Evolutionary conservation across 2,329 filamentous ascomycete genomes (phyloP), one percentile per base, ranked within the genome.

Genomic region (Phyllosticta citriasiana): DNA sequence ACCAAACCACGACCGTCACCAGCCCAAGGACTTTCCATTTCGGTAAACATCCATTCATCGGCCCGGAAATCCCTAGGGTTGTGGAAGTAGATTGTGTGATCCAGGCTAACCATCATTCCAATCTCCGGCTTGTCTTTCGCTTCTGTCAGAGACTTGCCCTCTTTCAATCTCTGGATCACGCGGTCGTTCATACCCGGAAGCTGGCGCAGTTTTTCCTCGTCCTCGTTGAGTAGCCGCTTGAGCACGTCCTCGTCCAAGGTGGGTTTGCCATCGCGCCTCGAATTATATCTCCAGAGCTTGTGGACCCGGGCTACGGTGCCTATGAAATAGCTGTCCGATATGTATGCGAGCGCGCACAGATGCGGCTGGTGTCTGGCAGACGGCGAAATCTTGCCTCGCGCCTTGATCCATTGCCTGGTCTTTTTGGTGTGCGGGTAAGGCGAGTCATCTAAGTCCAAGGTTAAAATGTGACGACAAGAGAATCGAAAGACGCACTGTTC

Each of bases 301-400:
- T 97, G 92, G 60, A 92, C 86, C 22, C 90, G 84, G 27, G 87
- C 80, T 7, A 97, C 84, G 1, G 92, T 97, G 50, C 89, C 92
- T 73, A 97, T 92, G 76, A 99, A 97, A 77, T 89, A 94, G 70
- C 84, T 88, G 76, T 97, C 93, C 26, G 87, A 90, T 78, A 97
- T 89, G 77, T 97, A 99, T 25, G 93, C 93, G 64, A 99, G 80
- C 8, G 94, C 94, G 47, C 84, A 88, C 40, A 97, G 79, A 71
- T 97, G 92, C 10, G 91, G 90, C 68, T 88, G 83, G 65, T 87
- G 84, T 1, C 91, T 90, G 22, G 89, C 90, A 3, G 79, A 79
- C 0, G 82, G 80, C 52, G 86, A 88, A 68, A 97, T 94, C 62
- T 74, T 80, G 33, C 91, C 91, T 57, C 86, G 78, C 9, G 88